A percentile compares a stretch with the other conserved stretches of the same genome.
Conservation (phyloP, 257 asterid species). For the Rauvolfia tetraphylla region DNA sequence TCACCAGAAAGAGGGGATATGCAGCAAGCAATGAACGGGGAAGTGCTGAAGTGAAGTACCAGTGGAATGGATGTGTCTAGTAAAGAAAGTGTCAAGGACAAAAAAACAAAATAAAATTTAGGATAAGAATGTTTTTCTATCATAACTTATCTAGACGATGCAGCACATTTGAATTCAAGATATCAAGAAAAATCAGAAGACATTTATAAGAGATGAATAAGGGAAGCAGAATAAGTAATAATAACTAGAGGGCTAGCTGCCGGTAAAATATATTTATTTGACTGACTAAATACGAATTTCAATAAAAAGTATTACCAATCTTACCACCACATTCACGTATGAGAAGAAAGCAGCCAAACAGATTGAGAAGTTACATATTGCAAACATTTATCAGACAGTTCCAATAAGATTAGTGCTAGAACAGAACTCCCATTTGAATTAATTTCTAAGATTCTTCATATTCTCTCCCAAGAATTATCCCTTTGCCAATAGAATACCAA, state of each 20-base stretch:
- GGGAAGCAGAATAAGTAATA: neutral
- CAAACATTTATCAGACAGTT: neutral
- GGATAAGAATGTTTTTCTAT: neutral
- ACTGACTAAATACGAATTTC: neutral
- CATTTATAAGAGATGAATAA: neutral
- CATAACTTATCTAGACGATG: neutral
- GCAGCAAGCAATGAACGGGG: slow-evolving; percentile 91
- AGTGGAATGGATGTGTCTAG: slow-evolving; percentile 83
- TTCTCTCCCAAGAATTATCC: neutral
- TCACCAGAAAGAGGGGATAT: slow-evolving; percentile 89
- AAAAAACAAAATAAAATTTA: neutral
- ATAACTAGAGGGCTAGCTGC: neutral
- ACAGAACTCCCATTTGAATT: neutral
- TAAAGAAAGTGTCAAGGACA: slow-evolving; percentile 35
- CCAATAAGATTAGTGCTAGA: neutral
- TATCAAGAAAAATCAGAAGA: neutral
- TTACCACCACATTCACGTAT: neutral
- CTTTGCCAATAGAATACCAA: neutral
- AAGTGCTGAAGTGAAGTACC: slow-evolving; percentile 99
- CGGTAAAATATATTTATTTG: neutral
- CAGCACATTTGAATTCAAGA: neutral
- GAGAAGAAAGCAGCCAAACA: neutral
- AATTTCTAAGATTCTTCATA: neutral
- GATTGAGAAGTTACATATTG: neutral
- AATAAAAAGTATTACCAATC: slow-evolving; percentile 4